Evolutionary conservation across 768 basidiomycete species (phyloP), one percentile per base, ranked within the genome.

Genomic region (Calocybe gangraenosa): DNA sequence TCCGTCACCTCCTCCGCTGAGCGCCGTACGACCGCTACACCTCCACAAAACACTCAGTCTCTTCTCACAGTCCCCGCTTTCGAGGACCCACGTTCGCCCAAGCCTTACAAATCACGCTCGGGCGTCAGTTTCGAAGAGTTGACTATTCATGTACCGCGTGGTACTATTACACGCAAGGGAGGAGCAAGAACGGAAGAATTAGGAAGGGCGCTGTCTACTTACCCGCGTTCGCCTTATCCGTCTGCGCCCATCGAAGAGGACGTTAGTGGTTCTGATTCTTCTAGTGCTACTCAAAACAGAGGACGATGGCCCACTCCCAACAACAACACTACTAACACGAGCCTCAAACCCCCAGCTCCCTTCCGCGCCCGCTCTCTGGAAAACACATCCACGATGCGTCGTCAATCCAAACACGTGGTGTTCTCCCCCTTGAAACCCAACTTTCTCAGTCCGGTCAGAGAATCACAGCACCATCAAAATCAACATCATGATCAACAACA

Each of bases 191-290:
- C 25, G 25, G 47, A 44, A 37, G 57, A 55, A 22, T 53, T 70
- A 5, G 51, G 54, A 14, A 63, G 60, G 25, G 58, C 68, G 0
- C 49, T 70, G 14, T 52, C 57, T 1, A 52, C 60, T 1, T 71
- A 66, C 47, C 71, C 70, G 31, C 66, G 70, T 9, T 73, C 73
- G 0, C 71, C 71, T 0, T 74, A 70, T 44, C 71, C 58, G 25
- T 53, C 52, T 15, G 51, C 55, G 1, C 52, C 53, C 17, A 31
- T 51, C 17, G 49, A 42, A 23, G 44, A 50, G 28, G 44, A 54
- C 11, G 41, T 53, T 10, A 46, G 55, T 38, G 51, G 48, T 34
- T 28, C 25, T 11, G 6, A 5, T 28, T 28, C 25, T 28, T 28
- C 25, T 11, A 5, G 6, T 28, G 25, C 11, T 11, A 48, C 55